A percentile compares a stretch with the other conserved stretches of the same genome.
These are phyloP conservation scores for Blastomyces parvus DNA, from an alignment of 2,329 filamentous ascomycete species.

Conservation along the genomic window DNA sequence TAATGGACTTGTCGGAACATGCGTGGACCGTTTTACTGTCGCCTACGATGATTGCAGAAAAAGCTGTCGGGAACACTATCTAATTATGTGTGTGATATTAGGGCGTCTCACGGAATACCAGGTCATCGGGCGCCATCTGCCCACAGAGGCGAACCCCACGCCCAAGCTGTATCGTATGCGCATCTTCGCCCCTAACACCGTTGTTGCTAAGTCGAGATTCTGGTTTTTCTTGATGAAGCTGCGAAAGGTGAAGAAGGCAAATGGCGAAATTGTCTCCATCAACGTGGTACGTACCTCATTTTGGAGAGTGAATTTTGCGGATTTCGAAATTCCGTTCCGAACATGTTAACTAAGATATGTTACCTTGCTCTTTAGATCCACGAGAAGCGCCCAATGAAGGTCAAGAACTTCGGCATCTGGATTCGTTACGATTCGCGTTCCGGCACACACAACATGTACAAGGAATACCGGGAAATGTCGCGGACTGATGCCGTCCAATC, in stretches of 20 bases:
- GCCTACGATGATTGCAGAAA: neutral
- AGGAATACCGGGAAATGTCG: constrained; percentile 99
- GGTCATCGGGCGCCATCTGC: constrained; percentile 99
- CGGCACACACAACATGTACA: constrained; percentile 99
- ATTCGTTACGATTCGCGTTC: constrained; percentile 99
- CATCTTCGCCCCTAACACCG: constrained; percentile 96
- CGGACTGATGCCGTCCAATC: constrained; percentile 90
- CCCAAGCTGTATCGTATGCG: constrained; percentile 99
- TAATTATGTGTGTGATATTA: constrained; percentile 39
- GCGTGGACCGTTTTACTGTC: neutral
- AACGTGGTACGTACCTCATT: constrained; percentile 64
- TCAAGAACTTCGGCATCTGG: constrained; percentile 99
- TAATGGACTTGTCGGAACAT: neutral
- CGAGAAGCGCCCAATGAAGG: constrained; percentile 98
- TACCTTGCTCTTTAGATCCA: constrained; percentile 54
- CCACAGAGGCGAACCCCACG: constrained; percentile 91
- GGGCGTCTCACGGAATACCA: constrained; percentile 99
- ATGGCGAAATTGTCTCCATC: constrained; percentile 95
- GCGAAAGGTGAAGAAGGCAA: constrained; percentile 99
- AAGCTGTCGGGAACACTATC: constrained; percentile 17
- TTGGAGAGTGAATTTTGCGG: neutral
- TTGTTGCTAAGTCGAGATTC: constrained; percentile 99
- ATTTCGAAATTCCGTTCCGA: neutral
- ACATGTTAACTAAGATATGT: constrained; percentile 5
- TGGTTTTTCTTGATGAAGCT: constrained; percentile 99